Conservation (phyloP, 805 yeast species). For the Saccharomycopsis sp. region DNA sequence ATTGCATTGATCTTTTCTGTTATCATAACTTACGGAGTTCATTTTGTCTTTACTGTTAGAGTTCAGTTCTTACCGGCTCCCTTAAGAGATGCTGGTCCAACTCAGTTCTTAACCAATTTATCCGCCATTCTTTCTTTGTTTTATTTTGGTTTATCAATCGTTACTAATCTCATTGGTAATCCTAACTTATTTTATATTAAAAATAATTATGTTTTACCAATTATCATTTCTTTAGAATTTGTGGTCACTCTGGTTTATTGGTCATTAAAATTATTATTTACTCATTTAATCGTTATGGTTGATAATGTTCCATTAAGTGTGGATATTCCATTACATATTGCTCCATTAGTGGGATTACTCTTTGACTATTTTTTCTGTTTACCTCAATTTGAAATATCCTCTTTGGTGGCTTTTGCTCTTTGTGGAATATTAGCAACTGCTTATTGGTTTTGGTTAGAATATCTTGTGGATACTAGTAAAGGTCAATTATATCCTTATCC, state of each 20-base stretch:
- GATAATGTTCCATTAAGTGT: constrained; percentile 7
- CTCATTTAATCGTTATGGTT: constrained; percentile 33
- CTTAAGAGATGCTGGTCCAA: constrained; percentile 43
- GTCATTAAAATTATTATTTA: constrained; percentile 48
- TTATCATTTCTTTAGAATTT: constrained; percentile 47
- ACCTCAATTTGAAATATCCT: constrained; percentile 10
- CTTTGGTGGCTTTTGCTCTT: constrained; percentile 2
- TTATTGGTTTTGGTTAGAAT: constrained; percentile 17
- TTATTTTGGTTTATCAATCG: constrained; percentile 23
- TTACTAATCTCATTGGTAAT: constrained; percentile 1
- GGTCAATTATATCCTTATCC: constrained; percentile 18
- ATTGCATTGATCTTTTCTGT: background rate
- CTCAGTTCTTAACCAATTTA: constrained; percentile 65
- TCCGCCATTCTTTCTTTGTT: constrained; percentile 39
- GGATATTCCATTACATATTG: constrained; percentile 14
- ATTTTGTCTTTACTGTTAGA: background rate
- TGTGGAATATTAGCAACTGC: constrained; percentile 6
- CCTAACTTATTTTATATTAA: constrained; percentile 25
- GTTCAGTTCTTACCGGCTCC: background rate
- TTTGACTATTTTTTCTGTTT: constrained; percentile 9
- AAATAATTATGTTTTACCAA: constrained; percentile 35
- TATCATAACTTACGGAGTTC: constrained; percentile 1
- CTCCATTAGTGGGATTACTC: constrained; percentile 11
- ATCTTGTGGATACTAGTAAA: constrained; percentile 8
- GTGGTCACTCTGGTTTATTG: constrained; percentile 60